A percentile compares a stretch with the other conserved stretches of the same genome.
Evolutionary conservation across 2,329 filamentous ascomycete genomes (phyloP).

Genomic region (Calonectria pseudoturangicola): DNA sequence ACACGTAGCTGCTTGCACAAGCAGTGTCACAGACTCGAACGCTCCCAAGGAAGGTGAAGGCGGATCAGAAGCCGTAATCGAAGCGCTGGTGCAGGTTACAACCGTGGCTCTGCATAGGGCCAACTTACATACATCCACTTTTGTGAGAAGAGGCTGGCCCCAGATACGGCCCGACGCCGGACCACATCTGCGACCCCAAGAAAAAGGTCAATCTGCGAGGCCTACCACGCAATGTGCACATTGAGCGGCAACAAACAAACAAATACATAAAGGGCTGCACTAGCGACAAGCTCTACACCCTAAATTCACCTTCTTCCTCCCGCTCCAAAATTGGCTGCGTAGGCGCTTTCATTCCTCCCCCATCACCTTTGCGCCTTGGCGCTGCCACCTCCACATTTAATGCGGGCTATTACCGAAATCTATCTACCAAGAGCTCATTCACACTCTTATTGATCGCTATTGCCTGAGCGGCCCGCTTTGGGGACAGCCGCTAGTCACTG

Average conservation of each 20-base stretch:
- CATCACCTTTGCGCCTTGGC: neutral
- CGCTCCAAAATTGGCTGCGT: neutral
- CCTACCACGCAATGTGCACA: conserved; percentile 2
- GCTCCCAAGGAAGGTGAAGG: neutral
- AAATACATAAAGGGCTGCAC: neutral
- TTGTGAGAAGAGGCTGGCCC: neutral
- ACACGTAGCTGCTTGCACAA: neutral
- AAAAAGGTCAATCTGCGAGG: conserved; percentile 5
- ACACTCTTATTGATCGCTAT: too few relatives aligned
- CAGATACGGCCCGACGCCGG: conserved; percentile 12
- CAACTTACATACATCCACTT: neutral
- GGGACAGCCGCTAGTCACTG: neutral
- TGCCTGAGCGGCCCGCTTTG: neutral
- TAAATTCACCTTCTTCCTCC: too few relatives aligned
- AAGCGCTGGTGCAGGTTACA: neutral
- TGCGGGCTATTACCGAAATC: neutral
- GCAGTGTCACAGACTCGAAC: neutral
- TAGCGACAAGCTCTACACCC: neutral
- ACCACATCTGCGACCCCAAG: neutral
- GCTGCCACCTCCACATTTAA: conserved; percentile 3
- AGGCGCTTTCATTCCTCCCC: neutral
- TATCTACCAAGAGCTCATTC: neutral
- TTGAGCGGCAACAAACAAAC: neutral
- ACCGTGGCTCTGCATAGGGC: neutral
- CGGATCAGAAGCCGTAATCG: neutral